These are phyloP conservation scores for Nitzschia sp. DNA, from an alignment of 108 stramenopile genomes.

Conservation along the genomic window DNA sequence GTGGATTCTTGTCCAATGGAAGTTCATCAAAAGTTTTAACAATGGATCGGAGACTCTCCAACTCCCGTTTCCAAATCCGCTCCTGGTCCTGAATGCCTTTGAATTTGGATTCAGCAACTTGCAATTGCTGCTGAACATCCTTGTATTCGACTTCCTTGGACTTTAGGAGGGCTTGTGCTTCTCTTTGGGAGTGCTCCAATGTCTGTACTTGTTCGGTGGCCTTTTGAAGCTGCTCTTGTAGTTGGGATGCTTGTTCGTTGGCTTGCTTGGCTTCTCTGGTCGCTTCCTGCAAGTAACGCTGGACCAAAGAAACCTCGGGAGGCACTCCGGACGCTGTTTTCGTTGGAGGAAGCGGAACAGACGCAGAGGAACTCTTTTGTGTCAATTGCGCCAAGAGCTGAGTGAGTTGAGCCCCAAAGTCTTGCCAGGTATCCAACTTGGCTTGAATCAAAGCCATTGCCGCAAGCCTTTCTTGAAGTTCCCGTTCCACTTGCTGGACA, in stretches of 20 bases:
- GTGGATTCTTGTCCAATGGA: constrained; percentile 6
- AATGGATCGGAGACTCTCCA: constrained; percentile 56
- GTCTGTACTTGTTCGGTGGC: constrained; percentile 27
- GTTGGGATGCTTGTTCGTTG: constrained; percentile 29
- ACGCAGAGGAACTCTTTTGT: neutral
- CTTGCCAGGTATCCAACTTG: constrained; percentile 45
- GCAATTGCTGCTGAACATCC: constrained; percentile 7
- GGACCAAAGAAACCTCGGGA: constrained; percentile 57
- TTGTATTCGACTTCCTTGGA: constrained; percentile 3
- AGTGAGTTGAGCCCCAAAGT: constrained; percentile 33
- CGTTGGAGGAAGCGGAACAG: neutral
- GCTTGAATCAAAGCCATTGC: constrained; percentile 35
- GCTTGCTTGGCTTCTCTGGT: constrained; percentile 26
- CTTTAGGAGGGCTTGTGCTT: constrained; percentile 9
- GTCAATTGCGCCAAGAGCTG: neutral
- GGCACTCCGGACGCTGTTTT: constrained; percentile 14
- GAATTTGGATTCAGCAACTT: constrained; percentile 14
- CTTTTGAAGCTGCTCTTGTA: constrained; percentile 36
- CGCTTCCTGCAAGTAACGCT: constrained; percentile 45
- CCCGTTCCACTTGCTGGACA: constrained; percentile 42
- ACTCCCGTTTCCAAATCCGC: constrained; percentile 69
- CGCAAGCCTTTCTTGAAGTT: constrained; percentile 29
- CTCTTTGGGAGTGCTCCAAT: constrained; percentile 38
- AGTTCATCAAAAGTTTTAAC: constrained; percentile 64
- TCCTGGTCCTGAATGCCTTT: constrained; percentile 51